A percentile compares a stretch with the other conserved stretches of the same genome.
These are phyloP conservation scores for Tieghemostelium lacteum DNA, from an alignment of 78 protist species.

Conservation along the genomic window DNA sequence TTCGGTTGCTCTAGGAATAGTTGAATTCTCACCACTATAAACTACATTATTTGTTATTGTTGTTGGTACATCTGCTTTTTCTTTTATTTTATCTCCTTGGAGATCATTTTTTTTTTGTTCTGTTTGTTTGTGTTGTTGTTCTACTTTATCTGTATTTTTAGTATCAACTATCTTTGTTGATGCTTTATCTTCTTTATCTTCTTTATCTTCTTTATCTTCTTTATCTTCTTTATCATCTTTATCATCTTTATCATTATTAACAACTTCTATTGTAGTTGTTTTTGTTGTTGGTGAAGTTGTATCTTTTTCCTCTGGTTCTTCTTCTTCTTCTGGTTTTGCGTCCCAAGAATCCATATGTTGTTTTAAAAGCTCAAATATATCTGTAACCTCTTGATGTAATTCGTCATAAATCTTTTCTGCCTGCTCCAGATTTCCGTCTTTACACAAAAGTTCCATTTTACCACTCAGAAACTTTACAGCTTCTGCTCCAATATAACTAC, in stretches of 20 bases:
- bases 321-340: not conserved
- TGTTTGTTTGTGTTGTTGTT: not conserved
- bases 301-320: not conserved
- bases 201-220: not conserved
- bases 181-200: not conserved
- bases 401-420: constrained; percentile 23
- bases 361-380: constrained; percentile 14
- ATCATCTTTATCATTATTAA: not conserved
- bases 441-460: constrained; percentile 42
- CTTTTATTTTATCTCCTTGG: not conserved
- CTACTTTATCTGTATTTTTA: not conserved
- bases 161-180: not conserved
- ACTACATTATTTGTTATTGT: not conserved
- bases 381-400: constrained; percentile 16
- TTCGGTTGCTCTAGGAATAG: not conserved
- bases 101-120: not conserved
- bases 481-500: constrained; percentile 65
- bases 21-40: not conserved
- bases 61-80: not conserved
- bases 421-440: constrained; percentile 7
- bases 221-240: not conserved
- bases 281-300: not conserved
- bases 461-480: constrained; percentile 54
- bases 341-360: constrained; percentile 13
- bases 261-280: not conserved